Evolutionary conservation across 768 basidiomycete species (phyloP).

Genomic region (Mycena albidolilacea): DNA sequence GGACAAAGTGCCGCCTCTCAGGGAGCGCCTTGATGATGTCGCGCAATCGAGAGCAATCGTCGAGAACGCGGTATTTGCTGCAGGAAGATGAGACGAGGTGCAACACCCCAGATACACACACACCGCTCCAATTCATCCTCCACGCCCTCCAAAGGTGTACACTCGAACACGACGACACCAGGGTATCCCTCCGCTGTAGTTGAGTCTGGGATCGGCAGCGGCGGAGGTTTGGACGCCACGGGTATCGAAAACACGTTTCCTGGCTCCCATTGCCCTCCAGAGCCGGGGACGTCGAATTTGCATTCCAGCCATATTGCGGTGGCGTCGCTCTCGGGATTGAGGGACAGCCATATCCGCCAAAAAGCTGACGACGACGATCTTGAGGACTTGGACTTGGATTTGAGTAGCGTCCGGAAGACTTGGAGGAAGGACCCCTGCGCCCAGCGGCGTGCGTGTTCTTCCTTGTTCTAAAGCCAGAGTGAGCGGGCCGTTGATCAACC

Average conservation of each 20-base stretch:
- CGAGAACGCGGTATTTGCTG: slow-evolving; percentile 80
- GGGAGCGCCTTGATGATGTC: slow-evolving; percentile 73
- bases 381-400: slow-evolving; percentile 47
- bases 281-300: slow-evolving; percentile 79
- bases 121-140: slow-evolving; percentile 79
- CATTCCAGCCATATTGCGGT: slow-evolving; percentile 87
- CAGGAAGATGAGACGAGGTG: slow-evolving; percentile 23
- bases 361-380: slow-evolving; percentile 49
- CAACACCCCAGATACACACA: slow-evolving; percentile 35
- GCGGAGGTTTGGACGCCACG: slow-evolving; percentile 39
- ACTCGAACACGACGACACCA: slow-evolving; percentile 83
- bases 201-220: neutral
- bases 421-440: slow-evolving; percentile 78
- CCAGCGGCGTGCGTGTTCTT: slow-evolving; percentile 82
- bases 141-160: slow-evolving; percentile 74
- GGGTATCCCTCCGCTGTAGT: slow-evolving; percentile 58
- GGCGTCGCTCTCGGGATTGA: slow-evolving; percentile 79
- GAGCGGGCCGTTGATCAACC: slow-evolving; percentile 36
- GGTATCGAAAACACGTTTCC: slow-evolving; percentile 74
- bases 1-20: slow-evolving; percentile 69
- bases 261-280: slow-evolving; percentile 70
- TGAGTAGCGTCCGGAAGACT: slow-evolving; percentile 57
- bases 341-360: slow-evolving; percentile 83
- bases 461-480: slow-evolving; percentile 69
- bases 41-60: slow-evolving; percentile 80